These are phyloP conservation scores for Orbilia quercus DNA, from an alignment of 2,329 filamentous ascomycete genomes.

Conservation along the genomic window DNA sequence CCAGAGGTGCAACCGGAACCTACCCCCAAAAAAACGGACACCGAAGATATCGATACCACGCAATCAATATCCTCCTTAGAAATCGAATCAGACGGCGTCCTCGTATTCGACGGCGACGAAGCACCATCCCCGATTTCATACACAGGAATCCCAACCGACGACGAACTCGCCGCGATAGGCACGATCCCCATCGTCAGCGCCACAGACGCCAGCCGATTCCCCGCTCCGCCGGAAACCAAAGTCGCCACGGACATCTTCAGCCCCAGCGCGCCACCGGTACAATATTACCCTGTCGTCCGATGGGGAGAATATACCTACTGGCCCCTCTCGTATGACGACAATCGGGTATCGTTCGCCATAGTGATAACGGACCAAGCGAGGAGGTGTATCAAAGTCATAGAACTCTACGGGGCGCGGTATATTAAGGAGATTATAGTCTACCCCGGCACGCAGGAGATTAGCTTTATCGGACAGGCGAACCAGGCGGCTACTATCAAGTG, in stretches of 20 bases:
- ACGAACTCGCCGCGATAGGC: background rate
- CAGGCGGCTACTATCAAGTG: background rate
- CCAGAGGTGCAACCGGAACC: no score
- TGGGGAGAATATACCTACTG: slow-evolving; percentile 13
- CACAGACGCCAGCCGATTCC: background rate
- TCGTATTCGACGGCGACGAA: background rate
- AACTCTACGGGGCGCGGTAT: background rate
- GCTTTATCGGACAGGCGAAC: background rate
- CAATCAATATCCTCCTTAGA: no score
- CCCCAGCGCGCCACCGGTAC: background rate
- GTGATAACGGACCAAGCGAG: background rate
- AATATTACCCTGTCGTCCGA: background rate
- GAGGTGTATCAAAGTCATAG: background rate
- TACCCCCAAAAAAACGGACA: no score
- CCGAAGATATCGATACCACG: no score
- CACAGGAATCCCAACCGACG: background rate
- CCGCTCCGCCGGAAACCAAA: background rate
- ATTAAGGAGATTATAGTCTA: slow-evolving; percentile 1
- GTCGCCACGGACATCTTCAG: background rate
- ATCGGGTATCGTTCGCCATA: slow-evolving; percentile 3
- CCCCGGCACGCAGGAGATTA: background rate
- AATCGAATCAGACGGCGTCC: no score
- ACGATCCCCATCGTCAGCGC: background rate
- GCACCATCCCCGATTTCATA: slow-evolving; percentile 3
- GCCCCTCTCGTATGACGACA: background rate